A percentile compares a stretch with the other conserved stretches of the same genome.
Evolutionary conservation across 495 filamentous ascomycete species (phyloP).

Genomic region (Penicillium steckii): DNA sequence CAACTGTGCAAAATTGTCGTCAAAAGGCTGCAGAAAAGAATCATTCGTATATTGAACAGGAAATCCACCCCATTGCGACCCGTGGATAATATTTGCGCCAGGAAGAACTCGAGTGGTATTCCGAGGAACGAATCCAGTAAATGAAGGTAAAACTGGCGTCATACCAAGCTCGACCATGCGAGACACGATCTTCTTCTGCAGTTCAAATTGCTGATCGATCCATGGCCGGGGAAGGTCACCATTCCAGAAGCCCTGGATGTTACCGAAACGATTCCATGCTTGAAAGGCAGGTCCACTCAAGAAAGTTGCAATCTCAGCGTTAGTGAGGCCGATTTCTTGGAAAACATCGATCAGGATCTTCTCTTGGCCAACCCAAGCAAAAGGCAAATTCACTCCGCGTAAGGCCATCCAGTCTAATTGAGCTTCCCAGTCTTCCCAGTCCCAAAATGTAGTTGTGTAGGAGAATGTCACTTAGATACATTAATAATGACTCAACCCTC

Average conservation of each 20-base stretch:
- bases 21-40: constrained; percentile 50
- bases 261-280: constrained; percentile 57
- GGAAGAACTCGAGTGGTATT: constrained; percentile 41
- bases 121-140: constrained; percentile 48
- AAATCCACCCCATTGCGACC: constrained; percentile 47
- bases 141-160: constrained; percentile 49
- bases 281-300: constrained; percentile 53
- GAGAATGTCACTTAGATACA: constrained; percentile 47
- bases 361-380: constrained; percentile 54
- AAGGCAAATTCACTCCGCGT: constrained; percentile 49
- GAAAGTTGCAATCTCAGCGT: constrained; percentile 43
- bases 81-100: constrained; percentile 44
- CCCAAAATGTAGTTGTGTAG: constrained; percentile 54
- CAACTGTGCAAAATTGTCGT: constrained; percentile 42
- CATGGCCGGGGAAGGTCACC: constrained; percentile 43
- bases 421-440: constrained; percentile 54
- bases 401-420: constrained; percentile 57
- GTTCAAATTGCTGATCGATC: constrained; percentile 45
- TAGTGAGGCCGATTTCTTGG: constrained; percentile 44
- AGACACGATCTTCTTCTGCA: constrained; percentile 48
- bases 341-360: constrained; percentile 52
- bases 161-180: constrained; percentile 55
- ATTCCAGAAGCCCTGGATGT: constrained; percentile 52
- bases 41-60: constrained; percentile 43
- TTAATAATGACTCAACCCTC: too few species aligned